phyloP scores from a whole-genome alignment of 2,329 filamentous ascomycete genomes.

The Kalmusia sp. region DNA sequence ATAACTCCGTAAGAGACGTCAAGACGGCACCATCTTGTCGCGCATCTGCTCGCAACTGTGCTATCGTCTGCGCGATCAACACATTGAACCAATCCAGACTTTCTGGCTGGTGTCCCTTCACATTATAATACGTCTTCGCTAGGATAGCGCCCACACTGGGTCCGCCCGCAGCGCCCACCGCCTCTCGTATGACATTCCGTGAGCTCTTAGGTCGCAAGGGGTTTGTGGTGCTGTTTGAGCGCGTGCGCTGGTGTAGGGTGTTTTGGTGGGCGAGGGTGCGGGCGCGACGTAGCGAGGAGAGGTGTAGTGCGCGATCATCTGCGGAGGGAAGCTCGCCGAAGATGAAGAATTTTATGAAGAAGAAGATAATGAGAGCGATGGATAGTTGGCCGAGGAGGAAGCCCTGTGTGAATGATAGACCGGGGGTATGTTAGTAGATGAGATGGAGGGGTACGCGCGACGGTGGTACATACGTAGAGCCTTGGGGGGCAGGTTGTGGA shows the following conservation, averaged over 20 bases:
- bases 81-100: slow-evolving; percentile 99
- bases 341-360: slow-evolving; percentile 99
- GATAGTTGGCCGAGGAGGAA: slow-evolving; percentile 93
- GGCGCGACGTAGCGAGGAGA: slow-evolving; percentile 76
- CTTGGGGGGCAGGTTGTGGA: slow-evolving; percentile 24
- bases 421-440: slow-evolving; percentile 48
- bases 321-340: slow-evolving; percentile 91
- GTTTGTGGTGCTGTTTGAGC: slow-evolving; percentile 43
- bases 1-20: slow-evolving; percentile 78
- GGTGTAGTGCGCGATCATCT: slow-evolving; percentile 77
- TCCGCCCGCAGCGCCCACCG: slow-evolving; percentile 56
- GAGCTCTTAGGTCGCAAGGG: slow-evolving; percentile 47
- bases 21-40: slow-evolving; percentile 91
- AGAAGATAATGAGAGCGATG: slow-evolving; percentile 86
- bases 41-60: slow-evolving; percentile 91
- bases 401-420: slow-evolving; percentile 90
- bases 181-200: slow-evolving; percentile 54
- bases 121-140: slow-evolving; percentile 97
- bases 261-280: slow-evolving; percentile 72
- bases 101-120: slow-evolving; percentile 93
- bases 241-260: slow-evolving; percentile 29
- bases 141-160: slow-evolving; percentile 94
- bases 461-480: slow-evolving; percentile 24
- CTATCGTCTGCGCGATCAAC: slow-evolving; percentile 92
- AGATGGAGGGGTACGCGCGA: slow-evolving; percentile 14